Evolutionary conservation across 2,329 filamentous ascomycete species (phyloP).

Genomic region (Diaporthe nobilis): DNA sequence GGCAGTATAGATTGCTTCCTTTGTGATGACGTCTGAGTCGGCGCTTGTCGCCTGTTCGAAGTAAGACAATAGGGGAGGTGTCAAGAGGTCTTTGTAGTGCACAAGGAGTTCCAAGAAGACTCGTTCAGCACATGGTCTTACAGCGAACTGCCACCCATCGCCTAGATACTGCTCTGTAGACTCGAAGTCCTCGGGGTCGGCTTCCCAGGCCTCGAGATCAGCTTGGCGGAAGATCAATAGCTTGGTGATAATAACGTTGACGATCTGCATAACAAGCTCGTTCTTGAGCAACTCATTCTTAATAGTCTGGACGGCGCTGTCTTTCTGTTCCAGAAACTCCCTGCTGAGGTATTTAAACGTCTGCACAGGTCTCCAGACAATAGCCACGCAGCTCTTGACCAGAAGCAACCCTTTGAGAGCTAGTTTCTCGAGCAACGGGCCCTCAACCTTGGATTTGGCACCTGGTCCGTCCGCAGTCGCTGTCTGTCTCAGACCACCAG

Average conservation of each 20-base stretch:
- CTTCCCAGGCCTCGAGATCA: conserved; percentile 92
- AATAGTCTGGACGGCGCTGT: conserved; percentile 76
- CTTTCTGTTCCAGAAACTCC: conserved; percentile 82
- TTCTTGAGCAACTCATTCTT: conserved; percentile 82
- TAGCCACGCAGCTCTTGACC: conserved; percentile 85
- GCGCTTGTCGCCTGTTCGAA: conserved; percentile 83
- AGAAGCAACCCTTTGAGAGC: conserved; percentile 87
- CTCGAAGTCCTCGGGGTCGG: conserved; percentile 97
- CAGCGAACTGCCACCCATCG: conserved; percentile 91
- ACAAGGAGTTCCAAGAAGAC: conserved; percentile 92
- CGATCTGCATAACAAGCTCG: conserved; percentile 83
- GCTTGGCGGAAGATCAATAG: conserved; percentile 89
- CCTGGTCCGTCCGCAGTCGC: conserved; percentile 51
- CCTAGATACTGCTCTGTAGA: conserved; percentile 87
- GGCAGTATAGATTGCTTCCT: conserved; percentile 95
- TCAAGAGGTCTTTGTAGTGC: conserved; percentile 86
- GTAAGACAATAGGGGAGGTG: conserved; percentile 84
- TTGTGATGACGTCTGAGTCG: conserved; percentile 79
- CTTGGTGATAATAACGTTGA: conserved; percentile 86
- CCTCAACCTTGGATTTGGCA: conserved; percentile 67
- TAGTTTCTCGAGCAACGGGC: conserved; percentile 81
- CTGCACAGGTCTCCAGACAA: conserved; percentile 84
- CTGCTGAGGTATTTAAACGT: conserved; percentile 87
- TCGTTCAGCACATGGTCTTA: conserved; percentile 93
- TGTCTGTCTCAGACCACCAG: conserved; percentile 67